These are phyloP conservation scores for Podosphaera xanthii DNA, from an alignment of 2,329 filamentous ascomycete species.

Conservation along the genomic window DNA sequence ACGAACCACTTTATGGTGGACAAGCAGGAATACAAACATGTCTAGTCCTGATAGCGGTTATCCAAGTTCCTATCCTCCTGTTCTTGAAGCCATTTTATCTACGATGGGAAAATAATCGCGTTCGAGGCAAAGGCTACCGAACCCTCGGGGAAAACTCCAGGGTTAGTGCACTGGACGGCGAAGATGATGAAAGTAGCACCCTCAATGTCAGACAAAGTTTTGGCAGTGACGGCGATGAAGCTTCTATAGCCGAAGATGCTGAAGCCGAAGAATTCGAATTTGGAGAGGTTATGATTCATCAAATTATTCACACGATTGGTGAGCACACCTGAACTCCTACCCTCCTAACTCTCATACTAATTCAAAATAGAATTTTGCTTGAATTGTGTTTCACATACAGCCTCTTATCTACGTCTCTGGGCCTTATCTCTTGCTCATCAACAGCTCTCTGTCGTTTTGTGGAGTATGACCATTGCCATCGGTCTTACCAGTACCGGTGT, in stretches of 20 bases:
- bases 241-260: slow-evolving; percentile 63
- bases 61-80: slow-evolving; percentile 73
- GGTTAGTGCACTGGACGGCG: slow-evolving; percentile 75
- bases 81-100: slow-evolving; percentile 94
- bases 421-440: slow-evolving; percentile 92
- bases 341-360: slow-evolving; percentile 13
- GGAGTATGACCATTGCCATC: slow-evolving; percentile 79
- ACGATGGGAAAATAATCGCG: slow-evolving; percentile 76
- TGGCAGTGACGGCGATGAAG: slow-evolving; percentile 58
- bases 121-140: slow-evolving; percentile 72
- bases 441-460: slow-evolving; percentile 86
- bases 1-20: slow-evolving; percentile 53
- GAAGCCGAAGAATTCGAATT: slow-evolving; percentile 97
- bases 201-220: slow-evolving; percentile 43
- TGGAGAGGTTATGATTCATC: slow-evolving; percentile 92
- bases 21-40: slow-evolving; percentile 56
- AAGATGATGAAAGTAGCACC: slow-evolving; percentile 45
- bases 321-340: slow-evolving; percentile 20
- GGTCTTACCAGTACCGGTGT: slow-evolving; percentile 45
- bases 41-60: slow-evolving; percentile 58
- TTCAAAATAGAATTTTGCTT: slow-evolving; percentile 64
- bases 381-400: slow-evolving; percentile 96
- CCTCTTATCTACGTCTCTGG: slow-evolving; percentile 96
- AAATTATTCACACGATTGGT: slow-evolving; percentile 97
- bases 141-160: slow-evolving; percentile 75